phyloP scores from a whole-genome alignment of 805 yeast genomes.

The Candida silvatica region DNA sequence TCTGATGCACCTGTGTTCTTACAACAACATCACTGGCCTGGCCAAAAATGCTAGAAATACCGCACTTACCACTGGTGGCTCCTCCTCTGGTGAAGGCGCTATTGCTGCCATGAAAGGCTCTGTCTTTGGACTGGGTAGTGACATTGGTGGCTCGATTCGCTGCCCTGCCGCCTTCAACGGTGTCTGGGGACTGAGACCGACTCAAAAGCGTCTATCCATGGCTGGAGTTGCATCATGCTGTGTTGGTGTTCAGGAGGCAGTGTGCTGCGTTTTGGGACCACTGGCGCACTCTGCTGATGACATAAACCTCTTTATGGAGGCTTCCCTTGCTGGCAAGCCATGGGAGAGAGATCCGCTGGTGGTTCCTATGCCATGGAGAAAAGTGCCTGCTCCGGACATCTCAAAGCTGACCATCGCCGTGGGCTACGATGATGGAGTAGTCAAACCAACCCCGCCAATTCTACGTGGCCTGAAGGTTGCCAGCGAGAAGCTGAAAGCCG shows the following conservation, averaged over 20 bases:
- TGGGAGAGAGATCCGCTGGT: slow-evolving; percentile 44
- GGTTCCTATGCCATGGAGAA: slow-evolving; percentile 42
- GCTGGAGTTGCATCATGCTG: slow-evolving; percentile 26
- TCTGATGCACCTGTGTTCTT: slow-evolving; percentile 44
- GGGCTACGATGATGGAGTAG: slow-evolving; percentile 36
- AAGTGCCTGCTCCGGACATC: slow-evolving; percentile 26
- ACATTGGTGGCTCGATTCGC: slow-evolving; percentile 49
- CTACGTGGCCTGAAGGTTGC: slow-evolving; percentile 33
- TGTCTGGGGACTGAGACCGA: slow-evolving; percentile 36
- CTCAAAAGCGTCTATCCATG: slow-evolving; percentile 38
- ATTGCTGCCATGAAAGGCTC: slow-evolving; percentile 38
- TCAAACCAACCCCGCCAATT: slow-evolving; percentile 38
- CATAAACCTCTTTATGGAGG: slow-evolving; percentile 36
- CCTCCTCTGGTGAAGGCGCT: slow-evolving; percentile 46
- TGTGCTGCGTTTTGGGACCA: slow-evolving; percentile 35
- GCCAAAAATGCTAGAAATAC: slow-evolving; percentile 39
- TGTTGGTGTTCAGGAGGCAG: slow-evolving; percentile 37
- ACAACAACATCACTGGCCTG: slow-evolving; percentile 43
- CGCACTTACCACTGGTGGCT: slow-evolving; percentile 41
- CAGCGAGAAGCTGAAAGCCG: slow-evolving; percentile 39
- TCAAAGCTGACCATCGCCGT: slow-evolving; percentile 35
- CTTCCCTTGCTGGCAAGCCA: slow-evolving; percentile 36
- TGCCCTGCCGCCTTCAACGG: slow-evolving; percentile 46
- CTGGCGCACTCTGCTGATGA: slow-evolving; percentile 38
- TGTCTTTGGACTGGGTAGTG: slow-evolving; percentile 34